Conservation (phyloP, 176 grass and related monocot species). For the Eremochloa ophiuroides region DNA sequence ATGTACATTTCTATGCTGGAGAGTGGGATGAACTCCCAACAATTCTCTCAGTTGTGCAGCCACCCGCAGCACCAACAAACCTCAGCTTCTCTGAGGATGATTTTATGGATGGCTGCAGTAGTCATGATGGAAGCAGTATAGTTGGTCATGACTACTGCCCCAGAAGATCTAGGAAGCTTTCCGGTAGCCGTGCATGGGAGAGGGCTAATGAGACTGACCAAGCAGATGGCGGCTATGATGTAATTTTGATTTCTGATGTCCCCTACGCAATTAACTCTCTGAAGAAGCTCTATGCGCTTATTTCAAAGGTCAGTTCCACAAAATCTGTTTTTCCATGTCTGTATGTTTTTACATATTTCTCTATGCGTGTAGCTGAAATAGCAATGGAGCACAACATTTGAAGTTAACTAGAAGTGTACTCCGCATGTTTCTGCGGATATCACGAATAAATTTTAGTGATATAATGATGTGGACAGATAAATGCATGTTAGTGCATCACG, state of each 20-base stretch:
- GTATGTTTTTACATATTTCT: neutral
- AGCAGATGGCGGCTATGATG: constrained; percentile 69
- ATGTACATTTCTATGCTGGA: constrained; percentile 86
- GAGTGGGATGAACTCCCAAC: constrained; percentile 79
- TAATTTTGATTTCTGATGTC: constrained; percentile 80
- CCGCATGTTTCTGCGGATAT: no score
- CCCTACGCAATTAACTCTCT: constrained; percentile 51
- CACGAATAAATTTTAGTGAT: no score
- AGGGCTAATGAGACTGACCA: constrained; percentile 66
- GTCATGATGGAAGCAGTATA: constrained; percentile 74
- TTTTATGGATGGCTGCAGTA: constrained; percentile 76
- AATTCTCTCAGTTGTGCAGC: constrained; percentile 72
- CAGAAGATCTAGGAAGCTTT: constrained; percentile 81
- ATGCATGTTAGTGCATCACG: no score
- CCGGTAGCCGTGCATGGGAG: constrained; percentile 89
- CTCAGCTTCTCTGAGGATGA: constrained; percentile 95
- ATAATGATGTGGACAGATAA: no score
- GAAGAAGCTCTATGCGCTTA: constrained; percentile 78
- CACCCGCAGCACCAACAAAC: constrained; percentile 33
- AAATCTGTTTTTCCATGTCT: no score
- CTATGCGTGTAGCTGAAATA: neutral
- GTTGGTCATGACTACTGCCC: constrained; percentile 54
- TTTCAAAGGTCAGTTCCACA: constrained; percentile 86
- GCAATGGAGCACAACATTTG: neutral
- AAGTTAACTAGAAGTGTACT: no score